Evolutionary conservation across 2,329 filamentous ascomycete genomes (phyloP), one percentile per base, ranked within the genome.

Genomic region (Trichoderma sp.): DNA sequence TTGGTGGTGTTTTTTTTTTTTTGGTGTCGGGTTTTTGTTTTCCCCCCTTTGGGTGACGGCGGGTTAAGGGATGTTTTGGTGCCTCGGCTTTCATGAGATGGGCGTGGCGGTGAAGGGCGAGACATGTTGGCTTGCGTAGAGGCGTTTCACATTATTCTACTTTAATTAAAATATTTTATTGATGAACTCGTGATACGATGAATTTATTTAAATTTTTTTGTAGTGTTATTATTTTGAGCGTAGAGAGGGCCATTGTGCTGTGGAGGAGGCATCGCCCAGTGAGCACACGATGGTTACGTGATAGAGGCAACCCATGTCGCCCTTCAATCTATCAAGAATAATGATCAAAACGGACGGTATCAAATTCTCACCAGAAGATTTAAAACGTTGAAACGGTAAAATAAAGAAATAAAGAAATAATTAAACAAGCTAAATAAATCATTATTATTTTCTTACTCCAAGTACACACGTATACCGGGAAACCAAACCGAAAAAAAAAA

Each of bases 91-190:
- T 27, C 42, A 61, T 61, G 58, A 35, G 37, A 63, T 63, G n/a
- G 15, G 59, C n/a, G 19, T 27, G 27, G 59, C 59, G 59, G 59
- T 63, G 59, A 63, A 59, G 59, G 58, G 45, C 59, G 45, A 52
- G 59, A 37, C 59, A 37, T 52, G 50, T 45, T 45, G 39, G 50
- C 50, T 53, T 53, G 56, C 56, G 37, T n/a, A 59, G 56, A 15
- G 56, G 13, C n/a, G 56, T 52, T 63, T 61, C 45, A 52, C 9
- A n/a, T 19, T 63, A 15, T 29, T 61, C 10, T 17, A 39, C 35
- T 29, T 50, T 35, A 52, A 48, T 48, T 48, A 37, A 35, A 13
- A 22, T 27, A 25, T 50, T 35, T 27, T 37, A 10, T 63, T n/a
- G 39, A 22, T 45, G 39, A 22, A 9, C n/a, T 45, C 19, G 39